Base-by-base conservation (phyloP, 352 stramenopile species). In the Elongisporangium anandrum region DNA sequence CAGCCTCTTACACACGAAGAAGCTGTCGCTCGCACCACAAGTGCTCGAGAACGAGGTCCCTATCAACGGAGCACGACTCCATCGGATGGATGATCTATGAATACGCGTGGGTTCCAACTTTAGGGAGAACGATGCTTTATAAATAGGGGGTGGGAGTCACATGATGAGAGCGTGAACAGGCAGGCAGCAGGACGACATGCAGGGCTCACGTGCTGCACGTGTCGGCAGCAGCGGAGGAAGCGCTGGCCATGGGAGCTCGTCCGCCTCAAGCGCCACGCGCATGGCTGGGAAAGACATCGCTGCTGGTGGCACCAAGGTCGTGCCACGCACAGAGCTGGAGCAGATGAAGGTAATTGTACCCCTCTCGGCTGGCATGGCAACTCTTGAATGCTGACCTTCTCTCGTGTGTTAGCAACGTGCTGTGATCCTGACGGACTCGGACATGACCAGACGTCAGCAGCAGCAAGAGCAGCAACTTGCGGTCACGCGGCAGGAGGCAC, bases 251-350 rank as follows among this genome's bases (percentile, higher is more conserved):
- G 47, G 41, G 19, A 41, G 24, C 29, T 39, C 20, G 19, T 21
- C 53, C 13, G 72, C 74, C 22, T 72, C 79, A 19, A 77, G 55
- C 1, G 79, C 61, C 8, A 83, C 74, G 26, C 77, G 79, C 12
- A 50, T 81, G 52, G 79, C 64, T 0, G 79, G 79, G 4, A 85
- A 87, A 52, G 77, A 89, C 54, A 87, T 89, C 24, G 77, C 24
- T 34, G 24, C 75, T 5, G 75, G 79, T 10, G 68, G 79, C 19
- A 71, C 69, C 21, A 73, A 69, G 22, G 54, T 80, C 13, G 47
- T 87, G 5, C 57, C 68, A 1, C 48, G 61, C 0, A 63, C 34
- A 6, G 75, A 87, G 12, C 52, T 89, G 19, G 62, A 84, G 13
- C 63, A 61, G 20, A 85, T 89, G 50, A 85, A 86, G 63, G 74